Base-by-base conservation (phyloP, 2,329 filamentous ascomycete species). In the Sclerotinia sclerotiorum region DNA sequence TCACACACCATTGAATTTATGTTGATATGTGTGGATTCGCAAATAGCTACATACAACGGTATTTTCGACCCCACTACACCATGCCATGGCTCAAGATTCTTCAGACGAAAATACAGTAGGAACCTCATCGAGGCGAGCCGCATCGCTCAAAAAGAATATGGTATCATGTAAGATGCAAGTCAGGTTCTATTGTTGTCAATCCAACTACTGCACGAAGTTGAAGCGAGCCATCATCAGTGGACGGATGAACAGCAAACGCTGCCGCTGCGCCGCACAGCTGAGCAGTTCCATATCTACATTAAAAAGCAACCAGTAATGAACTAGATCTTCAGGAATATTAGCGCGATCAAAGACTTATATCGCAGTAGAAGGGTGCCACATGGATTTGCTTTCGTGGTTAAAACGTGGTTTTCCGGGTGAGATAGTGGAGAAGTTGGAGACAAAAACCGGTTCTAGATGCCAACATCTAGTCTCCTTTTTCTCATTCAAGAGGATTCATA, bases 201-300 rank as follows among this genome's bases (percentile, higher is more conserved):
- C 17, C 19, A 5, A 27, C 42, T 35, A 21, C 42, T 60, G 21
- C 48, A n/a, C 5, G 57, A 17, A 49, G 57, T 27, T 24, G 52
- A 55, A 61, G 57, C 57, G 57, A 61, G 42, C 27, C 5, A 35
- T 48, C 42, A 61, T 60, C 42, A 48, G 15, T 61, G 57, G 42
- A 48, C 48, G 57, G 24, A 48, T 60, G 62, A 29, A 10, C 62
- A 56, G 35, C 51, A 57, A 65, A 27, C 51, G 35, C 62, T 65
- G 51, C 51, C 15, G 35, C 62, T 57, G 62, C 51, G 51, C 51
- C 62, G 32, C 24, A 13, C 35, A 35, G 55, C 11, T 46, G 49
- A 6, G 24, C 44, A 7, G 5, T 24, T 21, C 24, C 24, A 61
- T n/a, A 48, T 27, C 27, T 3, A 11, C 44, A 2, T 24, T 48